Evolutionary conservation across 768 basidiomycete genomes (phyloP).

Genomic region (Trametes meyenii): DNA sequence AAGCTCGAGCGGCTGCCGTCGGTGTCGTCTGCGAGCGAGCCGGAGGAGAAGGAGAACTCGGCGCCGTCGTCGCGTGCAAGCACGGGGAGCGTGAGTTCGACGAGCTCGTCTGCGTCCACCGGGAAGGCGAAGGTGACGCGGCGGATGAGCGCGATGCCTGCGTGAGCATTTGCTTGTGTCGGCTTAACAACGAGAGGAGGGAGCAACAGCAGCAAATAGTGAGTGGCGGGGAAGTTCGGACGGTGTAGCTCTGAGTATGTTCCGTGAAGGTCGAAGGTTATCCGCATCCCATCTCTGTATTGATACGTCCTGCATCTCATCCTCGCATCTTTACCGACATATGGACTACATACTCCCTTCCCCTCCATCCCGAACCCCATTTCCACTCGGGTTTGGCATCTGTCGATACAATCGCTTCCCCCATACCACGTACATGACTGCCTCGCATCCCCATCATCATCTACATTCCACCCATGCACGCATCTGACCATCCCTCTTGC

Average conservation of each 20-base stretch:
- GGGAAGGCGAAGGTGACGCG: conserved; percentile 18
- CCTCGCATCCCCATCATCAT: neutral
- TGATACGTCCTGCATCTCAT: conserved; percentile 21
- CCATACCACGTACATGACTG: neutral
- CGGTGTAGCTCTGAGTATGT: conserved; percentile 19
- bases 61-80: conserved; percentile 27
- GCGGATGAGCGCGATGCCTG: conserved; percentile 30
- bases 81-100: conserved; percentile 7
- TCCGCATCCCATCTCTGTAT: conserved; percentile 19
- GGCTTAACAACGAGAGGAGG: neutral
- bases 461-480: conserved; percentile 8
- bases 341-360: conserved; percentile 9
- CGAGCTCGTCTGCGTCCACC: conserved; percentile 8
- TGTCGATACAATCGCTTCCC: neutral
- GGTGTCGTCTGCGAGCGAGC: conserved; percentile 45
- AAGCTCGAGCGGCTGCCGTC: conserved; percentile 30
- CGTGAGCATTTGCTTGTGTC: conserved; percentile 1
- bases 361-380: neutral
- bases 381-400: neutral
- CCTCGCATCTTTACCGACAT: conserved; percentile 13
- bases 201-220: too few relatives aligned
- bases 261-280: conserved; percentile 1
- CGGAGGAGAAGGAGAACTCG: conserved; percentile 54
- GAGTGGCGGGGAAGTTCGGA: neutral
- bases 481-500: conserved; percentile 13